Conservation (phyloP, 2,329 filamentous ascomycete genomes). For the Monosporascus sp. region DNA sequence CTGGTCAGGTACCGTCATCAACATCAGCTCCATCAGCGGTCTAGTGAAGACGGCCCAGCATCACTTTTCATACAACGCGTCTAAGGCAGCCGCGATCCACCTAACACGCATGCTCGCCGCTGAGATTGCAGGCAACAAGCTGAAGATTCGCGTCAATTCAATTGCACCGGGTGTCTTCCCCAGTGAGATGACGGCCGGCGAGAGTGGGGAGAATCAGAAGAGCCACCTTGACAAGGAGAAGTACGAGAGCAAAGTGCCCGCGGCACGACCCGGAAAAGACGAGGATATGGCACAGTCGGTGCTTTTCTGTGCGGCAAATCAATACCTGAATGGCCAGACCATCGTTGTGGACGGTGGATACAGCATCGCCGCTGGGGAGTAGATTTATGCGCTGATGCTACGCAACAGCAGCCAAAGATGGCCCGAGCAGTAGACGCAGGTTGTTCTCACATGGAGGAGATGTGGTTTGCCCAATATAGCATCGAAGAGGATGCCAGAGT, state of each 20-base stretch:
- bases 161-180: conserved; percentile 69
- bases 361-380: conserved; percentile 34
- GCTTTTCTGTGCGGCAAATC: conserved; percentile 45
- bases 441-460: too few relatives aligned
- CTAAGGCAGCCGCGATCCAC: conserved; percentile 61
- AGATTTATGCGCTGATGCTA: conserved; percentile 1
- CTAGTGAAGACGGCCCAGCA: conserved; percentile 58
- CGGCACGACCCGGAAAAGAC: conserved; percentile 62
- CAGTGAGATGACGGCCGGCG: conserved; percentile 64
- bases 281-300: conserved; percentile 67
- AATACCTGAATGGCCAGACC: conserved; percentile 40
- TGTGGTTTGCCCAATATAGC: too few relatives aligned
- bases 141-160: conserved; percentile 65
- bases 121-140: conserved; percentile 53
- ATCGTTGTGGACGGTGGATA: conserved; percentile 42
- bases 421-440: too few relatives aligned
- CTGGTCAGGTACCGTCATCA: conserved; percentile 58
- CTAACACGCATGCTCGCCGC: conserved; percentile 59
- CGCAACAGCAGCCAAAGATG: too few relatives aligned
- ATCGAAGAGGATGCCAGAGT: too few relatives aligned
- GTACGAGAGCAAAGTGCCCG: conserved; percentile 57
- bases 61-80: conserved; percentile 61
- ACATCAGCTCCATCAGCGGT: conserved; percentile 65
- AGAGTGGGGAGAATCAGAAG: conserved; percentile 48
- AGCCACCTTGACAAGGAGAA: conserved; percentile 52